phyloP scores from a whole-genome alignment of 2,329 filamentous ascomycete genomes.

The Pyrenophora graminea region DNA sequence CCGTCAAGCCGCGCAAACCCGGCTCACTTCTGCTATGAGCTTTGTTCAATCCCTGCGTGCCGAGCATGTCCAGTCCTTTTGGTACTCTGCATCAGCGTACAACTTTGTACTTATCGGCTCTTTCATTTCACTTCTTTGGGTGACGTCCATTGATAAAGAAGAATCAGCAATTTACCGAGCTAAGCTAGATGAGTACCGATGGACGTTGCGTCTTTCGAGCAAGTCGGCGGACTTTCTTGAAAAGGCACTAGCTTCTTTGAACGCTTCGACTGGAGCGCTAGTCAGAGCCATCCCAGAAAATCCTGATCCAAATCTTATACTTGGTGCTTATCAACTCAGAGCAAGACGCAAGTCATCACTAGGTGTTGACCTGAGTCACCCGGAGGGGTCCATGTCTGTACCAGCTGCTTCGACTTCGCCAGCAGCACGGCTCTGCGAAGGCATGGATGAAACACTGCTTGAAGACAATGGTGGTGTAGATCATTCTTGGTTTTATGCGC shows the following conservation, averaged over 20 bases:
- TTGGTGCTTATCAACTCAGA: background rate
- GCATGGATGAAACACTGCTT: background rate
- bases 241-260: conserved; percentile 38
- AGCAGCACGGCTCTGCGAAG: background rate
- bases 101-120: conserved; percentile 50
- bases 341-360: background rate
- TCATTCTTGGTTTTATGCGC: conserved; percentile 5
- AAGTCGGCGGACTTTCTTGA: conserved; percentile 52
- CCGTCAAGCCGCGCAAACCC: conserved; percentile 49
- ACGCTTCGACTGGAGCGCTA: conserved; percentile 27
- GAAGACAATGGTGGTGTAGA: background rate
- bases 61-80: conserved; percentile 54
- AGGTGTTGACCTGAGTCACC: background rate
- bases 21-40: conserved; percentile 51
- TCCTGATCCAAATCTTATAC: background rate
- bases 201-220: conserved; percentile 49
- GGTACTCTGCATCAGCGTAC: conserved; percentile 53
- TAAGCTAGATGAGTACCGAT: conserved; percentile 49
- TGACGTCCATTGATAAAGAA: conserved; percentile 38
- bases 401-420: background rate
- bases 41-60: conserved; percentile 52
- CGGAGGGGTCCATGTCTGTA: background rate
- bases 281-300: conserved; percentile 9
- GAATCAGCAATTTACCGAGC: conserved; percentile 44
- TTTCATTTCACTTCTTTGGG: conserved; percentile 48